Evolutionary conservation across 371 early-diverging fungal genomes (phyloP), one percentile per base, ranked within the genome.

Genomic region (Actinomortierella ambigua): DNA sequence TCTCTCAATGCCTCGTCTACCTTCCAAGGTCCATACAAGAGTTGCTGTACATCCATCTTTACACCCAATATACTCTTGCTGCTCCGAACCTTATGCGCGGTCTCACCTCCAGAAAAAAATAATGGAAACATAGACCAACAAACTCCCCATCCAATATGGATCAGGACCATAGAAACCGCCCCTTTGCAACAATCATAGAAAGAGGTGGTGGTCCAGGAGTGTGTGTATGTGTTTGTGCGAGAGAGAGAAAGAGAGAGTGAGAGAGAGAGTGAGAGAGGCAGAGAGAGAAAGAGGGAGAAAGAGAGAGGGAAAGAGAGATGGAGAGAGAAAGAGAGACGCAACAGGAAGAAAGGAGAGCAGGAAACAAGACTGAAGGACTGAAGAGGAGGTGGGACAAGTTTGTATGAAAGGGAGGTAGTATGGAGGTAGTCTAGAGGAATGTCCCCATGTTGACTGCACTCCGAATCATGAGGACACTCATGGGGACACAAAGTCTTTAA

Each of bases 231-330:
- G 44, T 13, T n/a, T n/a, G 44, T 6, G 13, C 20, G 44, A 13
- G 44, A 44, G 44, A 44, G 44, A 6, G 44, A 44, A 13, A 13
- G 44, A n/a, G 20, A 13, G 44, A 44, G 44, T 5, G 44, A 5
- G 44, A n/a, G 44, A 44, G 2, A 13, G 44, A 44, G 5, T 8
- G 15, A 15, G 15, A 41, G 8, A 15, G 9, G 20, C 15, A 8
- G 20, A 20, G 17, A 46, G 20, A 22, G 48, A 22, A 22, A 18
- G 22, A 3, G 22, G 24, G 48, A 48, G 9, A 3, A 24, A 48
- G 48, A 48, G 48, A 48, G 20, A 48, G 3, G 3, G 48, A 48
- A 22, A 48, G 22, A 48, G 48, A 48, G 24, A 48, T 17, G 48
- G 48, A 18, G 22, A 1, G 34, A 34, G 20, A 48, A 20, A 18